Base-by-base conservation (phyloP, 805 yeast genomes). In the Zygotorulaspora florentina region DNA sequence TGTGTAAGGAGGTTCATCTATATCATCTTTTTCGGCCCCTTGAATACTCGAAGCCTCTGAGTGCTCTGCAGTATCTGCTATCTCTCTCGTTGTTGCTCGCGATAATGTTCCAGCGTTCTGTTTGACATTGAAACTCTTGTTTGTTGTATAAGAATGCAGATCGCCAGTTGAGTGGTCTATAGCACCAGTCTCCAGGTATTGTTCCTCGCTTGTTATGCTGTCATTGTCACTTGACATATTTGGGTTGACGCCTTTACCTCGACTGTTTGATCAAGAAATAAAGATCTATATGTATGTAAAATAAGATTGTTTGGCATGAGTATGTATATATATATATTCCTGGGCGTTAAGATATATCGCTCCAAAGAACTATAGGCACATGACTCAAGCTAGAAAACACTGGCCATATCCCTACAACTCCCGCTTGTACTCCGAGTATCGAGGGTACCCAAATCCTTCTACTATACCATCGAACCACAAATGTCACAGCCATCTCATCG, bases 71-170 rank as follows among this genome's bases (percentile, higher is more conserved):
- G 38, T 35, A 12, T 35, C 48, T 2, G 38, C 39, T 9, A 58
- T 20, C 38, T 60, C 65, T 31, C 56, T 47, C 2, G 63, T 59
- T 13, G 53, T 54, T 1, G 54, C 48, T 11, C 51, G 33, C 1
- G 65, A 57, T 9, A 56, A 8, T 5, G 56, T 56, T 25, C 51
- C 52, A 29, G 52, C 16, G 17, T 27, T 39, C 15, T 10, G 16
- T 36, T 44, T 17, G 11, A 15, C n/a, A 34, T 20, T 8, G 17
- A n/a, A 33, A 4, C 8, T 10, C 36, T 8, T 33, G 16, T 16
- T 16, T 7, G 20, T 13, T 17, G 16, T 33, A 13, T 33, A 4
- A 16, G 36, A 33, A 13, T 33, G 36, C 36, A 33, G 5, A 16
- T 33, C 36, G 12, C 13, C 36, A 8, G 36, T 33, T 5, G 36